A percentile compares a stretch with the other conserved stretches of the same genome.
phyloP scores from a whole-genome alignment of 306 rosid species.

The Crotalaria pallida region DNA sequence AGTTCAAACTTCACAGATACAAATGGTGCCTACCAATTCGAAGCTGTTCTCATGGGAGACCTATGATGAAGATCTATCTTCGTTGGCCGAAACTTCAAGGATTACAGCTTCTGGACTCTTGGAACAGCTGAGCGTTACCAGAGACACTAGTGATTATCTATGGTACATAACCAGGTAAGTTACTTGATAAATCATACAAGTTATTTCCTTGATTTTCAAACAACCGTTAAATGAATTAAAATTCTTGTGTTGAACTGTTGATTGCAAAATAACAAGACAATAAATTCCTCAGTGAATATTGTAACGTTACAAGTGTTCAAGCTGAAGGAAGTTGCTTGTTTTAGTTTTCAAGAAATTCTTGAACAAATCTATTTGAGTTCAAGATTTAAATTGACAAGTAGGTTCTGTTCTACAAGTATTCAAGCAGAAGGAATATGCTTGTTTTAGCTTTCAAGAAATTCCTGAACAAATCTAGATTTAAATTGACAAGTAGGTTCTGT shows the following conservation, averaged over 20 bases:
- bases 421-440: not conserved
- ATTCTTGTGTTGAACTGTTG: not conserved
- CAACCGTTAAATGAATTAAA: not conserved
- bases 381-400: too few relatives aligned
- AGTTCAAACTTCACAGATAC: constrained; percentile 48
- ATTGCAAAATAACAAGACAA: not conserved
- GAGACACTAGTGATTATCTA: constrained; percentile 85
- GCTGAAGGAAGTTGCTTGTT: not conserved
- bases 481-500: not conserved
- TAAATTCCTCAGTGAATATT: not conserved
- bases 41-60: constrained; percentile 67
- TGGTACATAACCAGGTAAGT: constrained; percentile 92
- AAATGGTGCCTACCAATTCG: constrained; percentile 52
- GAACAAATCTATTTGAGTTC: too few relatives aligned
- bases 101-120: constrained; percentile 60
- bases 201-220: not conserved
- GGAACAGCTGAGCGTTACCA: constrained; percentile 81
- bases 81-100: constrained; percentile 53
- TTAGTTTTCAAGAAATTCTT: not conserved
- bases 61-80: constrained; percentile 76
- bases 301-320: not conserved
- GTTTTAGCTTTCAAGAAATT: not conserved
- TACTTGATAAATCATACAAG: not conserved
- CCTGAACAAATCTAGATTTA: too few relatives aligned
- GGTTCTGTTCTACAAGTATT: too few relatives aligned